Percentiles rank a stretch among this genome's conserved stretches.
Conservation (phyloP, 768 basidiomycete species). For the Mycena polygramma region DNA sequence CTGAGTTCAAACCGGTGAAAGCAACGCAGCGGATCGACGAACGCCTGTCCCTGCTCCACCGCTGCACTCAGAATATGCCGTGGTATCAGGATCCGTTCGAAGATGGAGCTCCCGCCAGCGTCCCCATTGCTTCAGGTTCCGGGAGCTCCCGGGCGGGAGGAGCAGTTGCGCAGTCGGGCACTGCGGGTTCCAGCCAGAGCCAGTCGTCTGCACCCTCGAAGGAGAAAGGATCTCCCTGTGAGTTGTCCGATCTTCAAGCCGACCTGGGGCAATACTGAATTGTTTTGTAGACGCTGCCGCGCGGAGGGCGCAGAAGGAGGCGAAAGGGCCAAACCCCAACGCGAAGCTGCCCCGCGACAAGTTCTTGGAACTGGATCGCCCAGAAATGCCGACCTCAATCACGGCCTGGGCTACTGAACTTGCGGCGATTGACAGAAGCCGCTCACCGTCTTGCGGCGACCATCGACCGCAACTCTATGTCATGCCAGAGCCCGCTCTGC, state of each 20-base stretch:
- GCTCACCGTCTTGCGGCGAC: conserved; percentile 10
- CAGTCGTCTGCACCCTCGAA: not conserved
- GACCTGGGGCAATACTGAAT: not conserved
- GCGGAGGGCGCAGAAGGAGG: conserved; percentile 9
- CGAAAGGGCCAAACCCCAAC: conserved; percentile 1
- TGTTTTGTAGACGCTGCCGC: not conserved
- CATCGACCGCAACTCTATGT: conserved; percentile 18
- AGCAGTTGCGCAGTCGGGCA: not conserved
- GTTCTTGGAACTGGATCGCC: conserved; percentile 5
- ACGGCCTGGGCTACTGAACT: conserved; percentile 12
- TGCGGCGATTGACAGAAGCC: conserved; percentile 14
- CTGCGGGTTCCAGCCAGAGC: not conserved
- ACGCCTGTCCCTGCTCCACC: not conserved
- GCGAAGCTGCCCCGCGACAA: conserved; percentile 13
- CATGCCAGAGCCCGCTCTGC: conserved; percentile 19
- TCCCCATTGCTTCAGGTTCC: not conserved
- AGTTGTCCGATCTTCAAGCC: not conserved
- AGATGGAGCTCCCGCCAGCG: not conserved
- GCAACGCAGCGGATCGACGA: conserved; percentile 1
- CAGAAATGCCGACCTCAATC: conserved; percentile 18
- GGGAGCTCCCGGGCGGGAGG: not conserved
- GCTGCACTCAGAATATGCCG: conserved; percentile 1
- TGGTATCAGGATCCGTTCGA: conserved; percentile 1
- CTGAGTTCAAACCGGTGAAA: not conserved
- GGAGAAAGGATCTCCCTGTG: conserved; percentile 2